Evolutionary conservation across 2,329 filamentous ascomycete genomes (phyloP), one percentile per base, ranked within the genome.

Genomic region (Neonectria ditissima): DNA sequence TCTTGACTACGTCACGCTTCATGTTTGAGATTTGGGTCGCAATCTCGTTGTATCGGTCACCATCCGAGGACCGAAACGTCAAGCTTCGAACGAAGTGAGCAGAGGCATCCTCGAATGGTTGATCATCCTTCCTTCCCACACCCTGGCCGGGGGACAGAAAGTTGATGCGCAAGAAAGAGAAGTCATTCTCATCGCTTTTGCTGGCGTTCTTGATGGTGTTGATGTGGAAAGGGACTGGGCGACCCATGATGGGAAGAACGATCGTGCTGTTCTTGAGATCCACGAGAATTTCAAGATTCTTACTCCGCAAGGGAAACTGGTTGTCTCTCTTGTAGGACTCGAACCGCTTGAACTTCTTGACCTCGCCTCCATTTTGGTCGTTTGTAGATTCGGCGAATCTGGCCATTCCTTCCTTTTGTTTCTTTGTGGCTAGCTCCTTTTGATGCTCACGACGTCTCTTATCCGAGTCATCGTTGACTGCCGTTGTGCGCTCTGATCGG

Each of bases 261-360:
- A 99, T 89, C 0, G 95, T 97, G 60, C 88, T 88, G 73, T 93
- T 96, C 83, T 97, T 98, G 71, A 88, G 86, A 76, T 99, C 96
- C 14, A 98, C 93, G 22, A 97, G 87, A 65, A 99, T 93, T 66
- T 92, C 90, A 60, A 98, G 84, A 73, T 97, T 95, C 77, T 92
- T 91, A 69, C 97, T 89, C 74, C 89, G 91, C 14, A 86, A 76
- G 2, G 96, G 96, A 57, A 99, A 89, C 78, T 98, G 95, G 72
- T 97, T 97, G 78, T 98, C 96, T 65, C 95, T 89, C 84, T 98
- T 99, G 83, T 99, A 99, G 0, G 96, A 99, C 79, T 99, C 96
- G 76, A 98, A 99, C 59, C 94, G 92, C 83, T 98, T 98, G 85
- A 99, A 98, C 81, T 95, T 97, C 85, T 98, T 98, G 78, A 97